Evolutionary conservation across 495 filamentous ascomycete genomes (phyloP).

Genomic region (Hypoxylon cercidicola): DNA sequence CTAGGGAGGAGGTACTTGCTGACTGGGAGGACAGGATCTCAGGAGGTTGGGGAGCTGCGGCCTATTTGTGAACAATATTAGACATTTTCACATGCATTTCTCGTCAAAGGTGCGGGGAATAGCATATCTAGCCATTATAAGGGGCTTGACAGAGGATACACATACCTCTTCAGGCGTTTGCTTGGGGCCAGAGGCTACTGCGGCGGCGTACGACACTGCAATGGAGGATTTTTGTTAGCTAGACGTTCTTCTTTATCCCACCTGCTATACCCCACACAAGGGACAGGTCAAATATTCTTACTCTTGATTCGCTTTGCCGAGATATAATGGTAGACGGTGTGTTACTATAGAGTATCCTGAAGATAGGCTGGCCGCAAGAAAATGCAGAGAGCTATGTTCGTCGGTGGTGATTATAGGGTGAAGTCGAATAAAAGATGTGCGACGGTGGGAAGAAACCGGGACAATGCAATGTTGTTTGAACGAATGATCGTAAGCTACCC

Average conservation of each 20-base stretch:
- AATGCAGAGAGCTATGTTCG: background rate
- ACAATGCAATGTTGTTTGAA: constrained; percentile 18
- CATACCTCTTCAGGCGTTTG: constrained; percentile 77
- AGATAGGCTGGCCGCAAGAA: background rate
- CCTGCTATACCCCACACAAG: background rate
- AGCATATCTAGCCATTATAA: background rate
- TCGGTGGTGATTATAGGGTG: constrained; percentile 6
- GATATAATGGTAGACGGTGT: background rate
- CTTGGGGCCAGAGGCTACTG: constrained; percentile 76
- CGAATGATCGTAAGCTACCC: constrained; percentile 31
- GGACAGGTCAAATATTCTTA: constrained; percentile 5
- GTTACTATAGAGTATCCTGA: background rate
- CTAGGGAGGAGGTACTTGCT: constrained; percentile 67
- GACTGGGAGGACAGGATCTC: constrained; percentile 69
- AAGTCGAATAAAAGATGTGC: constrained; percentile 15
- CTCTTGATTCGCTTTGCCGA: constrained; percentile 14
- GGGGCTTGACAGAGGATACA: background rate
- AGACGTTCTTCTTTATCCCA: constrained; percentile 13
- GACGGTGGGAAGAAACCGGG: constrained; percentile 19
- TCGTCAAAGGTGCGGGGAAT: background rate
- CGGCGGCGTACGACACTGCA: constrained; percentile 80
- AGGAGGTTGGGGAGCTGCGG: constrained; percentile 72
- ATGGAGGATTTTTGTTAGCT: constrained; percentile 7
- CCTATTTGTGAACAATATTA: constrained; percentile 43
- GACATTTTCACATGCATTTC: constrained; percentile 17